Conservation (phyloP, 257 asterid genomes). For the Solanum piurae region DNA sequence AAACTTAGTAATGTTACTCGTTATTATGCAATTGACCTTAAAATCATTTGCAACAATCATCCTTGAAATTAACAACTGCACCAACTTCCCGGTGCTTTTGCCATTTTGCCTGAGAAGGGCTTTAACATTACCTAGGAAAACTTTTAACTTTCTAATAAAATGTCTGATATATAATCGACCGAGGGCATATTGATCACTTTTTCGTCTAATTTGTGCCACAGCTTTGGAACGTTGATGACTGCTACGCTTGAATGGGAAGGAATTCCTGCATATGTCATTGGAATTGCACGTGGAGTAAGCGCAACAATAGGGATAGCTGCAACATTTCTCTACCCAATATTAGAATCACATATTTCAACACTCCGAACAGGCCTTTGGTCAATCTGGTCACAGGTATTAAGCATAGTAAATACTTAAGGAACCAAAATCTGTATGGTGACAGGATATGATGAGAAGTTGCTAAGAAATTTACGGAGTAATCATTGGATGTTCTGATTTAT, state of each 20-base stretch:
- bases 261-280: constrained; percentile 70
- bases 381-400: constrained; percentile 78
- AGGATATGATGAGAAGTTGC: neutral
- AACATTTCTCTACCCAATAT: constrained; percentile 59
- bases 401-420: neutral
- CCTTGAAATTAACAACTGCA: neutral
- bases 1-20: neutral
- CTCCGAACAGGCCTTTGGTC: constrained; percentile 87
- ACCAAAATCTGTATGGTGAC: neutral
- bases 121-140: neutral
- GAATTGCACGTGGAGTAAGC: constrained; percentile 74
- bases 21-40: neutral
- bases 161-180: neutral
- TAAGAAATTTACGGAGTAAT: neutral
- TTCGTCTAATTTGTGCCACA: constrained; percentile 5
- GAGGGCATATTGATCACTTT: neutral
- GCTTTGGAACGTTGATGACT: constrained; percentile 93
- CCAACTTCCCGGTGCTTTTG: neutral
- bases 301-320: constrained; percentile 79
- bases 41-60: neutral
- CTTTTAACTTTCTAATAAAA: neutral
- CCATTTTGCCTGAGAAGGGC: neutral
- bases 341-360: constrained; percentile 52
- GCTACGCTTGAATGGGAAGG: constrained; percentile 91
- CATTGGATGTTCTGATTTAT: neutral